Conservation (phyloP, 225 moss, liverwort and hornwort species). For the Physcomitrellopsis africana region DNA sequence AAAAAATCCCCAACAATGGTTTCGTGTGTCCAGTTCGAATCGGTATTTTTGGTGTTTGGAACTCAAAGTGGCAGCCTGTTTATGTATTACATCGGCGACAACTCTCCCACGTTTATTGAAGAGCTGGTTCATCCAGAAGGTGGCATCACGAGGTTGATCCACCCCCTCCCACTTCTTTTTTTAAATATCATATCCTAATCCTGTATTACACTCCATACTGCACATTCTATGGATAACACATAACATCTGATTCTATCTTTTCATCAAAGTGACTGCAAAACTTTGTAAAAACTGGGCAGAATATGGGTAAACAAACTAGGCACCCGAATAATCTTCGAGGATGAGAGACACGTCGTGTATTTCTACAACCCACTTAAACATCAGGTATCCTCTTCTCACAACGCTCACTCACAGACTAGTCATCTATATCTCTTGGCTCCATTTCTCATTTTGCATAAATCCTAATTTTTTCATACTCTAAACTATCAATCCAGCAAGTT, state of each 20-base stretch:
- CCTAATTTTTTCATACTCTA: too few species aligned
- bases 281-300: slow-evolving; percentile 16
- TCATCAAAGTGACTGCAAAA: too few species aligned
- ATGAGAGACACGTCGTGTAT: slow-evolving; percentile 32
- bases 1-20: neutral
- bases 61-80: slow-evolving; percentile 41
- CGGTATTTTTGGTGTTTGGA: slow-evolving; percentile 46
- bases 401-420: too few species aligned
- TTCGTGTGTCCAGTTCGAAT: slow-evolving; percentile 40
- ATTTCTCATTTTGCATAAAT: too few species aligned
- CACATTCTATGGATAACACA: too few species aligned
- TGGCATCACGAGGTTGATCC: slow-evolving; percentile 37
- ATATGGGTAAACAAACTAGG: slow-evolving; percentile 55
- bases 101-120: slow-evolving; percentile 40
- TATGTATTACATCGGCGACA: slow-evolving; percentile 28
- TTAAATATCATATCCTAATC: neutral
- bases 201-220: too few species aligned
- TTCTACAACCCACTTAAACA: slow-evolving; percentile 45
- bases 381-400: slow-evolving; percentile 21
- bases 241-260: too few species aligned
- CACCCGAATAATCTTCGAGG: slow-evolving; percentile 49
- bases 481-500: too few species aligned
- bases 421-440: too few species aligned
- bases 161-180: too few species aligned
- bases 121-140: slow-evolving; percentile 39